phyloP scores from a whole-genome alignment of 805 yeast genomes.

The Zygoascus biomembranicola region DNA sequence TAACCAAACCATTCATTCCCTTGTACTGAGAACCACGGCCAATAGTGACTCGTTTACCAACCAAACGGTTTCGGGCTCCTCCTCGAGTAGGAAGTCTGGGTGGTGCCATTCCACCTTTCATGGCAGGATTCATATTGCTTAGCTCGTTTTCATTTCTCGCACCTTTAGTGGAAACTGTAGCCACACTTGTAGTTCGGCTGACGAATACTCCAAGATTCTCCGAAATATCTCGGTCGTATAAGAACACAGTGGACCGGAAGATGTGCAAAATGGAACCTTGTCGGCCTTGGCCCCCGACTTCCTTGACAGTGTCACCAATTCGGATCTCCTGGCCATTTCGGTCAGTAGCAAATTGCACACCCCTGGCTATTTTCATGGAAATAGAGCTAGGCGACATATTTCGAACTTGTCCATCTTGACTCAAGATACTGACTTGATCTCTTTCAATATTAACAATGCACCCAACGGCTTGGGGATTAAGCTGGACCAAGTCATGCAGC shows the following conservation, averaged over 20 bases:
- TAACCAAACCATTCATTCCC: conserved; percentile 88
- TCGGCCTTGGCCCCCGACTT: conserved; percentile 71
- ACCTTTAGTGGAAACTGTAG: conserved; percentile 79
- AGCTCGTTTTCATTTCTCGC: conserved; percentile 50
- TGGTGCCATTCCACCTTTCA: conserved; percentile 31
- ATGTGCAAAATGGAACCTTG: conserved; percentile 86
- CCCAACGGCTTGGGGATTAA: conserved; percentile 81
- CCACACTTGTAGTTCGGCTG: conserved; percentile 63
- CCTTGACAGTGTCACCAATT: conserved; percentile 90
- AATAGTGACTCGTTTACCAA: conserved; percentile 79
- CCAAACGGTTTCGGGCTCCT: conserved; percentile 72
- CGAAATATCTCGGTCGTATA: conserved; percentile 66
- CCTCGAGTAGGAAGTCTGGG: conserved; percentile 53
- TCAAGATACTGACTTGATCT: conserved; percentile 69
- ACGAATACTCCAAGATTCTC: conserved; percentile 93
- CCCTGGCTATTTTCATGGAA: conserved; percentile 59
- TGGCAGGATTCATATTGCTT: conserved; percentile 79
- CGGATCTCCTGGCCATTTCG: conserved; percentile 74
- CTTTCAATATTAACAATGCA: conserved; percentile 86
- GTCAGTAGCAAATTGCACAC: conserved; percentile 69
- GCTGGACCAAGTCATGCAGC: conserved; percentile 80
- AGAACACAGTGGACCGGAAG: conserved; percentile 68
- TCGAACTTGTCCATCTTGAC: conserved; percentile 70
- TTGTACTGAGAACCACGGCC: conserved; percentile 86
- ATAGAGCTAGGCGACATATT: conserved; percentile 75